Conservation (phyloP, 1,284 basidiomycete genomes). For the Fomitiporia mediterranea region DNA sequence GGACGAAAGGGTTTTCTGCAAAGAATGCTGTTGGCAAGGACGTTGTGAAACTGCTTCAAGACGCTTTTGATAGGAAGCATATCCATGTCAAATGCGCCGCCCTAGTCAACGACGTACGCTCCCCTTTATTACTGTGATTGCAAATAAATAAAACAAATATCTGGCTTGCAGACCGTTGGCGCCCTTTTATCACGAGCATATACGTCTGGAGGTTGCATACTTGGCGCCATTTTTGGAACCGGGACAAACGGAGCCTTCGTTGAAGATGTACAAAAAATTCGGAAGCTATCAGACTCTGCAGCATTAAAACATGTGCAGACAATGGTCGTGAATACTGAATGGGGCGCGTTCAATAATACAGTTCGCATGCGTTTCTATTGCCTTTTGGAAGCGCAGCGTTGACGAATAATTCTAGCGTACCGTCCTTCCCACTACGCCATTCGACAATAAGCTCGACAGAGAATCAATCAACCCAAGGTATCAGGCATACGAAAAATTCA, state of each 20-base stretch:
- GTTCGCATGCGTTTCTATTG: slow-evolving; percentile 35
- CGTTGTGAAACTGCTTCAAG: slow-evolving; percentile 87
- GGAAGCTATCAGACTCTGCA: slow-evolving; percentile 69
- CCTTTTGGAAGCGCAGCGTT: slow-evolving; percentile 2
- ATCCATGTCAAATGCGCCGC: slow-evolving; percentile 93
- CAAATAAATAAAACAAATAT: background rate
- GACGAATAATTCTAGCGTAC: slow-evolving; percentile 49
- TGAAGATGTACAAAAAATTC: slow-evolving; percentile 81
- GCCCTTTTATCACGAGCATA: slow-evolving; percentile 92
- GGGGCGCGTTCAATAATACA: slow-evolving; percentile 93
- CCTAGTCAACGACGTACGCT: slow-evolving; percentile 89
- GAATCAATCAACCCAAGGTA: slow-evolving; percentile 90
- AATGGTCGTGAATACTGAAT: slow-evolving; percentile 98
- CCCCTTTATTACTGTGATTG: slow-evolving; percentile 15
- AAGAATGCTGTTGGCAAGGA: slow-evolving; percentile 91
- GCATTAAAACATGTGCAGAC: slow-evolving; percentile 56
- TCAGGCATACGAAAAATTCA: slow-evolving; percentile 97
- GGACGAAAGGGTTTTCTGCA: slow-evolving; percentile 96
- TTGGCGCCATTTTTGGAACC: slow-evolving; percentile 91
- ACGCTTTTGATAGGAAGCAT: slow-evolving; percentile 90
- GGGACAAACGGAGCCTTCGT: slow-evolving; percentile 98
- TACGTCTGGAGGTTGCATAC: slow-evolving; percentile 81
- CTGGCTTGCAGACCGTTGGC: slow-evolving; percentile 74
- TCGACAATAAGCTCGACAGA: slow-evolving; percentile 90
- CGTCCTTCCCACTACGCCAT: slow-evolving; percentile 88